Conservation (phyloP, 805 yeast species). For the Metschnikowia baotianmanensis region DNA sequence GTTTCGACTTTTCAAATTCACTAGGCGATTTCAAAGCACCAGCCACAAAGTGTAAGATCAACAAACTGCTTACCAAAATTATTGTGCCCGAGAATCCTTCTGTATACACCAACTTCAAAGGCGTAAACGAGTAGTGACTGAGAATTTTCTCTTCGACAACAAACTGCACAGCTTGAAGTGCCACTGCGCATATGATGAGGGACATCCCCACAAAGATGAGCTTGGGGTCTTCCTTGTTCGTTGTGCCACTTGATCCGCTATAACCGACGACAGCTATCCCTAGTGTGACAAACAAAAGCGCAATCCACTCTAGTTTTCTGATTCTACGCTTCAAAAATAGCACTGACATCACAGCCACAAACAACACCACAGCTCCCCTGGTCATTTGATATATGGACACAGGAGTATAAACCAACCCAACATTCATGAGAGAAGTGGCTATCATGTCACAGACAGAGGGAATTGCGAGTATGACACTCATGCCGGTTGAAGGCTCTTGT, state of each 20-base stretch:
- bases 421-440: slow-evolving; percentile 72
- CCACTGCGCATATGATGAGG: slow-evolving; percentile 57
- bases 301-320: slow-evolving; percentile 63
- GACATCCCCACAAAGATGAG: slow-evolving; percentile 53
- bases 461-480: slow-evolving; percentile 34
- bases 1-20: slow-evolving; percentile 46
- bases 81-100: slow-evolving; percentile 69
- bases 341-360: slow-evolving; percentile 71
- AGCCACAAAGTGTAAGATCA: slow-evolving; percentile 39
- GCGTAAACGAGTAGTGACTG: slow-evolving; percentile 50
- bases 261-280: slow-evolving; percentile 75
- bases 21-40: slow-evolving; percentile 32
- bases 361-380: slow-evolving; percentile 73
- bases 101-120: slow-evolving; percentile 64
- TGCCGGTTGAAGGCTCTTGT: slow-evolving; percentile 9
- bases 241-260: slow-evolving; percentile 49
- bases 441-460: slow-evolving; percentile 71
- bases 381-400: slow-evolving; percentile 84
- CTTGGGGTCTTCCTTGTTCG: slow-evolving; percentile 18
- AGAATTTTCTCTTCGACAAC: slow-evolving; percentile 74
- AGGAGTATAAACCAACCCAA: slow-evolving; percentile 73
- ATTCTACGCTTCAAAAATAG: slow-evolving; percentile 56
- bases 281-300: slow-evolving; percentile 58
- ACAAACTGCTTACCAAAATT: slow-evolving; percentile 45
- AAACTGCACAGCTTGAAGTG: slow-evolving; percentile 73